A percentile compares a stretch with the other conserved stretches of the same genome.
Conservation (phyloP, 352 stramenopile genomes). For the Globisporangium camurandrum region DNA sequence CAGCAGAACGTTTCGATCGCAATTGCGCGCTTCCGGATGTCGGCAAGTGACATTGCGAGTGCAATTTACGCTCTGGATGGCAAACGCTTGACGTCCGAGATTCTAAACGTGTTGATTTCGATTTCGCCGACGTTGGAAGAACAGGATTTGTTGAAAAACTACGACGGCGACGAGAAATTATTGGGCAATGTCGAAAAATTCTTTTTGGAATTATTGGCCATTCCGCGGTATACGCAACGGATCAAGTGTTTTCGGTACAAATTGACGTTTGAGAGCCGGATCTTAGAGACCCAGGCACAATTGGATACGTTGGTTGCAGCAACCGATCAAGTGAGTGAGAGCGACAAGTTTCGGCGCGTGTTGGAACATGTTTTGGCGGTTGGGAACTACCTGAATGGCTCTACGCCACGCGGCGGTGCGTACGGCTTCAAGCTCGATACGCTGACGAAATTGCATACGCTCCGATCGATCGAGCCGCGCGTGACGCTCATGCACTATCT, state of each 20-base stretch:
- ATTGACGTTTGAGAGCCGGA: constrained; percentile 78
- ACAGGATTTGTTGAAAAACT: constrained; percentile 88
- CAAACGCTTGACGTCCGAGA: constrained; percentile 65
- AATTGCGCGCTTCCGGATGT: constrained; percentile 93
- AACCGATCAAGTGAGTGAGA: constrained; percentile 75
- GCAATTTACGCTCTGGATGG: constrained; percentile 80
- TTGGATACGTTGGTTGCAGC: constrained; percentile 76
- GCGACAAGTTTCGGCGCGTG: constrained; percentile 70
- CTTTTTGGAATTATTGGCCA: constrained; percentile 80
- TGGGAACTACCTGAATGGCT: constrained; percentile 91
- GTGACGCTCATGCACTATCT: constrained; percentile 82
- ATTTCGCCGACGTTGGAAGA: constrained; percentile 86
- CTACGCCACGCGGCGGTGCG: constrained; percentile 76
- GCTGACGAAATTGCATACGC: constrained; percentile 81
- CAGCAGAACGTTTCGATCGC: constrained; percentile 98
- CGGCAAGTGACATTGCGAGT: constrained; percentile 75
- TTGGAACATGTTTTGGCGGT: constrained; percentile 84
- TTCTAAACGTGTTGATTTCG: constrained; percentile 83
- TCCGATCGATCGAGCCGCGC: constrained; percentile 76
- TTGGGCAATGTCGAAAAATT: constrained; percentile 86
- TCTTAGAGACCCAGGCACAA: constrained; percentile 77
- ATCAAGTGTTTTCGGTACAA: constrained; percentile 88
- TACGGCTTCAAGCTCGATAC: constrained; percentile 91
- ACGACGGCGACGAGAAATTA: constrained; percentile 80
- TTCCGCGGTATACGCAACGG: constrained; percentile 80